These are phyloP conservation scores for Russula foetens DNA, from an alignment of 768 basidiomycete species.

Conservation along the genomic window DNA sequence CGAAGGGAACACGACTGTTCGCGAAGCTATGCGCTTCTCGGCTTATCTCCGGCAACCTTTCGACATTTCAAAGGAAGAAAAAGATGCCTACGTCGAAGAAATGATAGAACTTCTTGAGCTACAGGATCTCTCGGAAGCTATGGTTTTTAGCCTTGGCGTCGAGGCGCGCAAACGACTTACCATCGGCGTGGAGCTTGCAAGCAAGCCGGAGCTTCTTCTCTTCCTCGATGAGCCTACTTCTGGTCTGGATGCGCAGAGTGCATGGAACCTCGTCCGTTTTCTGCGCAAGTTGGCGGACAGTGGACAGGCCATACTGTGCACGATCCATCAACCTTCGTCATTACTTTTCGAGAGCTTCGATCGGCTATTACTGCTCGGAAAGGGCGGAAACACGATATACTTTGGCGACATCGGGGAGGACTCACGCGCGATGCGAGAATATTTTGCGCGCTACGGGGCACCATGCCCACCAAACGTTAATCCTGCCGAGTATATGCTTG, in stretches of 20 bases:
- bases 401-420: slow-evolving; percentile 84
- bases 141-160: slow-evolving; percentile 62
- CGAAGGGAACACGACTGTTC: slow-evolving; percentile 73
- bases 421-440: slow-evolving; percentile 59
- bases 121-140: slow-evolving; percentile 75
- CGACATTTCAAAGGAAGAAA: slow-evolving; percentile 58
- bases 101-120: slow-evolving; percentile 81
- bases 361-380: slow-evolving; percentile 58
- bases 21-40: slow-evolving; percentile 81
- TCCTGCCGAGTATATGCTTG: slow-evolving; percentile 70
- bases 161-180: slow-evolving; percentile 83
- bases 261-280: slow-evolving; percentile 82
- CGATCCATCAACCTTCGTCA: slow-evolving; percentile 84
- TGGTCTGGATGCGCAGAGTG: slow-evolving; percentile 58
- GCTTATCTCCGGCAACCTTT: slow-evolving; percentile 79
- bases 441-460: slow-evolving; percentile 73
- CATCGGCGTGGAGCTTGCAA: slow-evolving; percentile 87
- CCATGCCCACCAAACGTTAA: slow-evolving; percentile 71
- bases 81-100: slow-evolving; percentile 74
- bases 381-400: slow-evolving; percentile 86
- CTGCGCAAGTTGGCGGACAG: slow-evolving; percentile 75
- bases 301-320: slow-evolving; percentile 86
- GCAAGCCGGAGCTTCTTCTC: slow-evolving; percentile 73
- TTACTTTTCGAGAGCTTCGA: slow-evolving; percentile 86
- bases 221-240: slow-evolving; percentile 53